Conservation (phyloP, 805 yeast genomes). For the Candida namnaoensis region DNA sequence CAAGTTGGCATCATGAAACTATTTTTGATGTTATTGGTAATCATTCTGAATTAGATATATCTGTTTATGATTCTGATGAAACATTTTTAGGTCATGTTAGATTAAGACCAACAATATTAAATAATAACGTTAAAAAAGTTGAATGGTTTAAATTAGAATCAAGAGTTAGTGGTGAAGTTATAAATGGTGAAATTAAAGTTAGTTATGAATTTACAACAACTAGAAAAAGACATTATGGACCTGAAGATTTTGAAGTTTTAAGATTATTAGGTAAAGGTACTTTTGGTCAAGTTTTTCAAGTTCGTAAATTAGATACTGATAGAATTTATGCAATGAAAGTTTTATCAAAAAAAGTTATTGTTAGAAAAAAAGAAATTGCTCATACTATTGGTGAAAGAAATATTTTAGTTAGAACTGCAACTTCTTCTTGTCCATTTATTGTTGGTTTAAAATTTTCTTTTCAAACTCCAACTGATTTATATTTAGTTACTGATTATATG, state of each 20-base stretch:
- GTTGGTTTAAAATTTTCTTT: conserved; percentile 94
- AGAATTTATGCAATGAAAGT: conserved; percentile 98
- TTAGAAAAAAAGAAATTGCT: conserved; percentile 94
- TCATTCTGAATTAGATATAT: conserved; percentile 75
- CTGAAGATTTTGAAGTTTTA: conserved; percentile 88
- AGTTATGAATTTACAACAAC: conserved; percentile 65
- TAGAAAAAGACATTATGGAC: conserved; percentile 75
- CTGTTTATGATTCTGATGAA: conserved; percentile 89
- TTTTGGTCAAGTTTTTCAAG: conserved; percentile 97
- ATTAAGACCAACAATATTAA: conserved; percentile 48
- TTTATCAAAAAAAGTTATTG: conserved; percentile 87
- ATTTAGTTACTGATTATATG: conserved; percentile 95
- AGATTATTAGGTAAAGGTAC: conserved; percentile 93
- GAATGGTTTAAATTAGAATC: conserved; percentile 72
- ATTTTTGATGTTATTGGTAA: conserved; percentile 86
- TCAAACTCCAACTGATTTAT: conserved; percentile 89
- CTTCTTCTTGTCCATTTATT: conserved; percentile 84
- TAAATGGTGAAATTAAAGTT: conserved; percentile 71
- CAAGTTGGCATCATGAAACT: conserved; percentile 90
- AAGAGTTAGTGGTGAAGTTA: conserved; percentile 67
- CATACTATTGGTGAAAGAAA: conserved; percentile 97
- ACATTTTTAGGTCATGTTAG: conserved; percentile 80
- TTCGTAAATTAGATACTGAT: conserved; percentile 79
- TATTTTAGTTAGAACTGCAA: conserved; percentile 86
- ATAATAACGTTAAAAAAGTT: conserved; percentile 28